Conservation (phyloP, 176 grass and related monocot genomes). For the Ampelocalamus luodianensis region DNA sequence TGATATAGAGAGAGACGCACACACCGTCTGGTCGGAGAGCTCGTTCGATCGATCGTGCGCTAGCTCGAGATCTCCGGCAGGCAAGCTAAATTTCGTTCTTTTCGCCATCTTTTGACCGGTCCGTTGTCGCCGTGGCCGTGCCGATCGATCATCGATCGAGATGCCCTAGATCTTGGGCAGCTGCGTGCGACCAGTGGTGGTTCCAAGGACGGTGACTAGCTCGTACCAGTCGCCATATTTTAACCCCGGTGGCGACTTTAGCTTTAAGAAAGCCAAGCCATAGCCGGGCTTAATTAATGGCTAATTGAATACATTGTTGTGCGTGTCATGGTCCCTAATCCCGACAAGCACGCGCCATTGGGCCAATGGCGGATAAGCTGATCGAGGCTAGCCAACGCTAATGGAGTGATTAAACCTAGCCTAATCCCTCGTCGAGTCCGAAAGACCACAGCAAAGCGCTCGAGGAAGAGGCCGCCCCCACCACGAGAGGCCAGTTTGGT, state of each 20-base stretch:
- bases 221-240: conserved; percentile 62
- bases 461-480: conserved; percentile 1
- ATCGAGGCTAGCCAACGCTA: conserved; percentile 50
- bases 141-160: conserved; percentile 39
- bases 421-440: conserved; percentile 63
- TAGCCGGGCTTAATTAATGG: conserved; percentile 46
- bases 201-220: conserved; percentile 68
- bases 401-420: conserved; percentile 64
- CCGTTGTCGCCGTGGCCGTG: conserved; percentile 31
- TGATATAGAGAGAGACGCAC: too few relatives aligned
- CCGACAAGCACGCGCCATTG: conserved; percentile 72
- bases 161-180: conserved; percentile 62
- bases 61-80: conserved; percentile 45
- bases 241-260: conserved; percentile 64
- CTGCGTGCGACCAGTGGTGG: conserved; percentile 50
- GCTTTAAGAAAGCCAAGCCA: conserved; percentile 71
- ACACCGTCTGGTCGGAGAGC: not conserved
- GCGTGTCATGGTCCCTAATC: conserved; percentile 71
- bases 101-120: conserved; percentile 41
- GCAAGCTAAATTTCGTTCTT: conserved; percentile 33
- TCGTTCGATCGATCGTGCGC: conserved; percentile 3
- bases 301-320: conserved; percentile 57
- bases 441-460: conserved; percentile 19
- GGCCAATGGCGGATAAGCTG: conserved; percentile 60
- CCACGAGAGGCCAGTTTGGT: conserved; percentile 48